phyloP scores from a whole-genome alignment of 169 alveolate genomes.

The Plasmodium yoelii region DNA sequence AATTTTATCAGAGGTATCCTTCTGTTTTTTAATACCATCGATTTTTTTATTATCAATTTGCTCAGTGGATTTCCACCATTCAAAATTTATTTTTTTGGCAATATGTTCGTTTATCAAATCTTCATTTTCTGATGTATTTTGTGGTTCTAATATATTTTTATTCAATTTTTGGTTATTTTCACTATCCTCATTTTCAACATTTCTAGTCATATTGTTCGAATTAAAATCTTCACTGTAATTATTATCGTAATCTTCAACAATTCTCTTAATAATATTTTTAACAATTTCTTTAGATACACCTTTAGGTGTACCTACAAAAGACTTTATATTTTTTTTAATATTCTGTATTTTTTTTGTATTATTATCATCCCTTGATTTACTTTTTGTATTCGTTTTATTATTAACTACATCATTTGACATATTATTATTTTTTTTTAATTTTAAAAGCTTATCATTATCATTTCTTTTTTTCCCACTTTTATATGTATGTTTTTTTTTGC shows the following conservation, averaged over 20 bases:
- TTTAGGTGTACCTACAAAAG: neutral
- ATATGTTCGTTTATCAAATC: slow-evolving; percentile 26
- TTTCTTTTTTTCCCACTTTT: neutral
- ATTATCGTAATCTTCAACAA: too few relatives aligned
- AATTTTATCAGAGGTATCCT: neutral
- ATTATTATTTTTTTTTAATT: neutral
- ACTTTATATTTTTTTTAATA: neutral
- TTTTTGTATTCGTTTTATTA: neutral
- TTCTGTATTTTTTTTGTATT: neutral
- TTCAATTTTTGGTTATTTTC: neutral
- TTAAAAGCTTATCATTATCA: neutral
- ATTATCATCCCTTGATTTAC: neutral
- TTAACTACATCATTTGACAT: neutral
- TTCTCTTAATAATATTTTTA: neutral
- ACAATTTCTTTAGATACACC: neutral
- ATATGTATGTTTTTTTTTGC: neutral
- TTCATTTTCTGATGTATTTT: neutral
- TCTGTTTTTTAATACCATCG: neutral
- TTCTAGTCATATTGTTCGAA: neutral
- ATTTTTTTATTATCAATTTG: neutral
- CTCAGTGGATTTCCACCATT: slow-evolving; percentile 59
- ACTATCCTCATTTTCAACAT: neutral
- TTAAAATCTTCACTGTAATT: neutral
- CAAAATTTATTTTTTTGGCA: slow-evolving; percentile 65
- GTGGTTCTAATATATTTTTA: neutral